phyloP scores from a whole-genome alignment of 75 land plant species.

The Selaginella tamariscina region DNA sequence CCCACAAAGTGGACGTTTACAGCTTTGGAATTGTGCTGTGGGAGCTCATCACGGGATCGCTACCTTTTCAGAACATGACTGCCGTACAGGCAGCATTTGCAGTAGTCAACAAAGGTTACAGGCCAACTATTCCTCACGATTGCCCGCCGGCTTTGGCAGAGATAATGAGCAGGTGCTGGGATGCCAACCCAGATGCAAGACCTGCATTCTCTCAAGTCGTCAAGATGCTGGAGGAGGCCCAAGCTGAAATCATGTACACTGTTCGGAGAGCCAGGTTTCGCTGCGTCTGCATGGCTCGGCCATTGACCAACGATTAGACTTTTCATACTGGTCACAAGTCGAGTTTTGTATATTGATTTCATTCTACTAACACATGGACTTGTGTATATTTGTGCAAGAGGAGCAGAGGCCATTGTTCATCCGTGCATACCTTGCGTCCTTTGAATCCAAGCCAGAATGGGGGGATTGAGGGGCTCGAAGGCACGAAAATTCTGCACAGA shows the following conservation, averaged over 20 bases:
- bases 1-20: not conserved
- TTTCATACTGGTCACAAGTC: not conserved
- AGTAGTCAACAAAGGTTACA: not conserved
- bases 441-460: not conserved
- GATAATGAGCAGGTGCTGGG: conserved; percentile 1
- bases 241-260: not conserved
- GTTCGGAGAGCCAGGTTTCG: not conserved
- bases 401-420: no score
- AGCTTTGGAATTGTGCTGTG: conserved; percentile 1
- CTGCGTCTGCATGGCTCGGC: not conserved
- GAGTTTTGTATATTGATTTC: not conserved
- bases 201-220: not conserved
- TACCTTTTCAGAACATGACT: conserved; percentile 11
- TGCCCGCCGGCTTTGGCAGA: not conserved
- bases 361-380: not conserved
- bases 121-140: not conserved
- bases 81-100: conserved; percentile 1
- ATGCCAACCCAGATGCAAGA: not conserved
- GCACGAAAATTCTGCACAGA: not conserved
- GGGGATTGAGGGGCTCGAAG: not conserved
- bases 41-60: conserved; percentile 5
- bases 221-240: not conserved
- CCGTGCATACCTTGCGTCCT: not conserved
- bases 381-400: not conserved
- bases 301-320: not conserved